Evolutionary conservation across 805 yeast species (phyloP).

Genomic region (Suhomyces faveliae): DNA sequence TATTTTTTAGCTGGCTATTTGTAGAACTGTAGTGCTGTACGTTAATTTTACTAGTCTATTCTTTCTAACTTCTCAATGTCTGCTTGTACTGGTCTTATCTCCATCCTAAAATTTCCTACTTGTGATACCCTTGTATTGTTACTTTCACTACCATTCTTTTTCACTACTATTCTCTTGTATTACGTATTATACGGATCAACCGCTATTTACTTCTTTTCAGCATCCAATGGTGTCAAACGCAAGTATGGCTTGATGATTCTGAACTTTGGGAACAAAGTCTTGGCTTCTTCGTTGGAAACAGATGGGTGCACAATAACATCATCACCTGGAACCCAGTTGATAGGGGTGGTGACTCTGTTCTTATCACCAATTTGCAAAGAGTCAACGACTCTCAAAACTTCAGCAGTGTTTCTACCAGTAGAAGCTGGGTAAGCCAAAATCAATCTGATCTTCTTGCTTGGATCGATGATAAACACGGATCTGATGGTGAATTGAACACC

Average conservation of each 20-base stretch:
- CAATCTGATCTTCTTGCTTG: slow-evolving; percentile 82
- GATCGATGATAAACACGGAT: slow-evolving; percentile 90
- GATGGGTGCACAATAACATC: slow-evolving; percentile 92
- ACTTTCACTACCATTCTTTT: neutral
- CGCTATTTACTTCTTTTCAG: slow-evolving; percentile 14
- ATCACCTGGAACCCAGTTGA: slow-evolving; percentile 85
- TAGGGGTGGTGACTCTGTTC: slow-evolving; percentile 84
- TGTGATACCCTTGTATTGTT: neutral
- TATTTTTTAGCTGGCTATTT: too few species aligned
- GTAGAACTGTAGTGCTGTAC: too few species aligned
- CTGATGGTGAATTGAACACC: slow-evolving; percentile 86
- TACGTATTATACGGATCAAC: slow-evolving; percentile 12
- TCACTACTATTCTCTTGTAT: neutral
- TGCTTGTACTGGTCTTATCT: too few species aligned
- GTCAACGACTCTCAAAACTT: slow-evolving; percentile 86
- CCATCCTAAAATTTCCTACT: too few species aligned
- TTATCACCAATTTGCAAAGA: slow-evolving; percentile 84
- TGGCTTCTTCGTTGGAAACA: slow-evolving; percentile 66
- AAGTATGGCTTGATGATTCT: slow-evolving; percentile 87
- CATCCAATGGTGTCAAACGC: slow-evolving; percentile 56
- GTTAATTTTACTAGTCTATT: too few species aligned
- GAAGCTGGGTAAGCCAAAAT: slow-evolving; percentile 90
- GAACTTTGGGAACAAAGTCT: slow-evolving; percentile 82
- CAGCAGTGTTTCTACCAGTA: slow-evolving; percentile 90
- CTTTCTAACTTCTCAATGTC: too few species aligned